Base-by-base conservation (phyloP, 768 basidiomycete species). In the Lactarius deliciosus region DNA sequence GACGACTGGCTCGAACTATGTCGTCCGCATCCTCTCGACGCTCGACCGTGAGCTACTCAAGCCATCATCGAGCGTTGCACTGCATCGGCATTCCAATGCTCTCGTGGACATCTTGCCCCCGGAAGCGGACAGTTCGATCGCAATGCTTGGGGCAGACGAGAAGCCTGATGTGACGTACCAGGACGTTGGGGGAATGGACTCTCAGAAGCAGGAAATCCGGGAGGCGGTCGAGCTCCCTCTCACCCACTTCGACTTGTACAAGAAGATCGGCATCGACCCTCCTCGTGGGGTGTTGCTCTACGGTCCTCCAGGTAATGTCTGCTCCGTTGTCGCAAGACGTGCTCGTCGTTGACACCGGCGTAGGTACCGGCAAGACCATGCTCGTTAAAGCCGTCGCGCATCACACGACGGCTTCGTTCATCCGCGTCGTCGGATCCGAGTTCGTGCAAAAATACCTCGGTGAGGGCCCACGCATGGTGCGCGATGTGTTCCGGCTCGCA, bases 401-500 rank as follows among this genome's bases (percentile, higher is more conserved):
- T 75, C 93, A 98, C 75, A 98, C 97, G 43, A 96, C 94, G 2
- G 97, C 97, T 9, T 82, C 94, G 15, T 99, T 99, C 81, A 98
- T 99, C 72, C 92, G 97, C 45, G 97, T 99, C 20, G 95, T 97
- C 36, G 97, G 97, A 25, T 93, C 91, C 72, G 97, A 99, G 78
- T 99, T 99, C 75, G 97, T 99, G 10, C 97, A 99, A 80, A 99
- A 99, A 77, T 99, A 99, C 74, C 86, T 99, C 5, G 97, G 97
- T 73, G 97, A 99, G 81, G 97, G 97, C 40, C 97, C 97, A 50
- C 92, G 97, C 70, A 99, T 99, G 97, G 97, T 99, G 70, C 90
- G 97, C 74, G 97, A 99, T 75, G 97, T 99, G 62, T 99, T 99
- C 83, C 87, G 97, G 64, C 86, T 99, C 57, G 97, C 97, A 30